Evolutionary conservation across 805 yeast genomes (phyloP).

Genomic region (Maudiozyma serrabonitensis): DNA sequence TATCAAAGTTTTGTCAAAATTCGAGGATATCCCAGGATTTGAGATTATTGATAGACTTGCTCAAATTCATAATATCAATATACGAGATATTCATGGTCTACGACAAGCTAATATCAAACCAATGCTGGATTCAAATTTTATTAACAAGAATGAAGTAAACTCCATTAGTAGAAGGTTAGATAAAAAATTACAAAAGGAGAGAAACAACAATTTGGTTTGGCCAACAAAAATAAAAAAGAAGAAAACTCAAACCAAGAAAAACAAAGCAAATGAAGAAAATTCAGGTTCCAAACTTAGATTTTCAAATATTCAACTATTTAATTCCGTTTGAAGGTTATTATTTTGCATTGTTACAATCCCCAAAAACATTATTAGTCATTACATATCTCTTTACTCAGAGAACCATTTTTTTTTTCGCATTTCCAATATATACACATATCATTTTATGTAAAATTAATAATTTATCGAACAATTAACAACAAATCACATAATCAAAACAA

Average conservation of each 20-base stretch:
- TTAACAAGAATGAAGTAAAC: slow-evolving; percentile 13
- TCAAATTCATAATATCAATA: slow-evolving; percentile 16
- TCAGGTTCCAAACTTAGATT: slow-evolving; percentile 2
- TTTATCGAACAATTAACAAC: too few species aligned
- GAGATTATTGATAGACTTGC: slow-evolving; percentile 9
- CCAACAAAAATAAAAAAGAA: slow-evolving; percentile 12
- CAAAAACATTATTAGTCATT: too few species aligned
- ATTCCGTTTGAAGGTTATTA: background rate
- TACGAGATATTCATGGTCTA: slow-evolving; percentile 14
- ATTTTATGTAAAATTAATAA: too few species aligned
- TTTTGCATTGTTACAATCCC: too few species aligned
- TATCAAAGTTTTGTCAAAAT: background rate
- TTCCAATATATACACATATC: too few species aligned
- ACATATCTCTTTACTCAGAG: too few species aligned
- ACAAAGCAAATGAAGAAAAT: background rate
- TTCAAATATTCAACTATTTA: slow-evolving; percentile 14
- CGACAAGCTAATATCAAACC: slow-evolving; percentile 3
- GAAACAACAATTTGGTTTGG: slow-evolving; percentile 17
- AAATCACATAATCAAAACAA: too few species aligned
- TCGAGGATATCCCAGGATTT: slow-evolving; percentile 2
- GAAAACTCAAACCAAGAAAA: slow-evolving; percentile 1
- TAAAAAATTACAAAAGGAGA: slow-evolving; percentile 14
- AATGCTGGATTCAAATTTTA: slow-evolving; percentile 6
- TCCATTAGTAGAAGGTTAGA: slow-evolving; percentile 18
- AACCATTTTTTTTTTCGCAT: too few species aligned